Evolutionary conservation across 106 monocot genomes (phyloP).

Genomic region (Dendrobium nobile): DNA sequence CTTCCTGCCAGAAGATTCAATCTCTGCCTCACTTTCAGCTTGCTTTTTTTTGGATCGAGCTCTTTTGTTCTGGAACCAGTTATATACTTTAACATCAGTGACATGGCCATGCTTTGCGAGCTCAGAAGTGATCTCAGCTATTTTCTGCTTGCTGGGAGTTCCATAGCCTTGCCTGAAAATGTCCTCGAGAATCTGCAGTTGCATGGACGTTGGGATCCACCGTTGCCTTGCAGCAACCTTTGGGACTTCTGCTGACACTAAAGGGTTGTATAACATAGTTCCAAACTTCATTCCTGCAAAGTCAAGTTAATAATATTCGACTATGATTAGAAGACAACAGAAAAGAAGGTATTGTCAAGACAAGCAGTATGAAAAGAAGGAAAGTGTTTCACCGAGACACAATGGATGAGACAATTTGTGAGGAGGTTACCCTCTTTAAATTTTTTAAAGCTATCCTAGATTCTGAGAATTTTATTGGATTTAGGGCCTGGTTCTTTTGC

Average conservation of each 20-base stretch:
- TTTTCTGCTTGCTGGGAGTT: constrained; percentile 74
- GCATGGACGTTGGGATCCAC: constrained; percentile 70
- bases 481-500: too few species aligned
- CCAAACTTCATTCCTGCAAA: constrained; percentile 32
- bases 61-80: constrained; percentile 92
- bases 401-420: too few species aligned
- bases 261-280: constrained; percentile 28
- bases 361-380: too few species aligned
- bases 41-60: constrained; percentile 64
- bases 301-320: not conserved
- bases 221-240: constrained; percentile 62
- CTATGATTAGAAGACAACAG: not conserved
- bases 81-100: constrained; percentile 80
- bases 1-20: constrained; percentile 11
- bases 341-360: too few species aligned
- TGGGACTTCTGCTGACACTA: constrained; percentile 21
- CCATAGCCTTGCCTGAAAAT: constrained; percentile 59
- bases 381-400: too few species aligned
- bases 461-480: too few species aligned
- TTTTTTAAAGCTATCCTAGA: too few species aligned
- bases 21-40: constrained; percentile 10
- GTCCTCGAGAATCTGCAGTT: constrained; percentile 71
- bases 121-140: constrained; percentile 56
- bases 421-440: too few species aligned
- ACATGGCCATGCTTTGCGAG: constrained; percentile 62